Evolutionary conservation across 768 basidiomycete genomes (phyloP), one percentile per base, ranked within the genome.

Genomic region (Boletus speciosus): DNA sequence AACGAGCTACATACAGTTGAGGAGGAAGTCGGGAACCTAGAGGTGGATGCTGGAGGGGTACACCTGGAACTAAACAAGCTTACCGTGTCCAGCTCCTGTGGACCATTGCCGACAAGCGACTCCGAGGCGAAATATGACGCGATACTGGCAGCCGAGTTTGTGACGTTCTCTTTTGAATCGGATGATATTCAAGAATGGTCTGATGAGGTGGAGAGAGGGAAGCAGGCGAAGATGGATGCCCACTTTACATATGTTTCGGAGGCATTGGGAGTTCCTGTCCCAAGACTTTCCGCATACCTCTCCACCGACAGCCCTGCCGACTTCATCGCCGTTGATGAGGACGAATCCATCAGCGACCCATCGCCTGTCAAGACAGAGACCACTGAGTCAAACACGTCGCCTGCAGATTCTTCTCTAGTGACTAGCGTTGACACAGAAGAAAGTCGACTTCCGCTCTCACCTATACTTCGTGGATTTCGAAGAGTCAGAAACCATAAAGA

Each of bases 111-210:
- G 5, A 47, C 49, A 23, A 51, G 49, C 37, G 21, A 32, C n/a
- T 49, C 49, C 2, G 39, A 54, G 31, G 50, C 40, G n/a, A 53
- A 49, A 35, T 61, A 49, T 39, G 46, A 62, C 12, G 55, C 46
- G 23, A 51, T 58, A 21, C 31, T 46, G 12, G 47, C 45, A 38
- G 32, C 55, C 34, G 59, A 62, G 29, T 52, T 59, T 47, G 47
- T 47, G 1, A 35, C 27, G 5, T 62, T 62, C 40, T 41, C 52
- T 6, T 42, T 61, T 34, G 31, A 51, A 38, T 57, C 55, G 41
- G 35, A 46, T n/a, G 48, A 52, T 32, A 23, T 58, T n/a, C 44
- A 55, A 10, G 61, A 58, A 21, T 61, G 60, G 60, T 44, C 51
- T 6, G 56, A 58, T 16, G 51, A 61, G 21, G 37, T 58, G 35